Evolutionary conservation across 352 stramenopile species (phyloP).

Genomic region (Globisporangium polare): DNA sequence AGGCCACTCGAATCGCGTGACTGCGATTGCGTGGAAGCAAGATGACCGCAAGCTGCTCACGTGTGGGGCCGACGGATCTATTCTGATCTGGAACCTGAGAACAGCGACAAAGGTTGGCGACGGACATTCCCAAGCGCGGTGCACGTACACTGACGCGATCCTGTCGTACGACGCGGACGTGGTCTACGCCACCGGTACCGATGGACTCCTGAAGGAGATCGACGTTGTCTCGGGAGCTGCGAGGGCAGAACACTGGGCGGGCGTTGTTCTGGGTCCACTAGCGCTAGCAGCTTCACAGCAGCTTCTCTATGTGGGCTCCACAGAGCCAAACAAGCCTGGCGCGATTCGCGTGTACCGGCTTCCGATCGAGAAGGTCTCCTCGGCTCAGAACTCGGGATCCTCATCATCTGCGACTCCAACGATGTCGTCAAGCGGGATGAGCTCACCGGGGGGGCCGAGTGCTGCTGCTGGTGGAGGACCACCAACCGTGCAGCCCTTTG

Average conservation of each 20-base stretch:
- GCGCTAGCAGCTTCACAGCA: constrained; percentile 83
- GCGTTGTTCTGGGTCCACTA: constrained; percentile 68
- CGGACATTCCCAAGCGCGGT: constrained; percentile 71
- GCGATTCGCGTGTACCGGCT: constrained; percentile 70
- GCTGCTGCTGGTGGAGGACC: not conserved
- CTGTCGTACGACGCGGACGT: constrained; percentile 59
- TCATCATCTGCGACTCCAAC: constrained; percentile 8
- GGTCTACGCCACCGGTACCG: constrained; percentile 88
- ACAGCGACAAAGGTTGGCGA: constrained; percentile 73
- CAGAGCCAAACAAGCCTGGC: constrained; percentile 66
- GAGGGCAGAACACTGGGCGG: constrained; percentile 55
- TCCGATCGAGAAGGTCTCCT: constrained; percentile 55
- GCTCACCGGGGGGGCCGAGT: constrained; percentile 18
- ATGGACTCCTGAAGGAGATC: constrained; percentile 88
- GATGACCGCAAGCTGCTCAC: constrained; percentile 76
- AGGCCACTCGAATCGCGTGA: constrained; percentile 81
- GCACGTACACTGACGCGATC: constrained; percentile 64
- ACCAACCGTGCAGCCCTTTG: constrained; percentile 25
- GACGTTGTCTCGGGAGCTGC: constrained; percentile 66
- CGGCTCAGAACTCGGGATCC: constrained; percentile 7
- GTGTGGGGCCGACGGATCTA: constrained; percentile 69
- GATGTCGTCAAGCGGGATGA: constrained; percentile 10
- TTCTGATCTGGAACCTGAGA: constrained; percentile 76
- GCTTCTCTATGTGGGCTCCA: constrained; percentile 86
- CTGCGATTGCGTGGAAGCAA: constrained; percentile 74